These are phyloP conservation scores for Rhizopus microsporus DNA, from an alignment of 371 early-diverging fungal genomes.

Conservation along the genomic window DNA sequence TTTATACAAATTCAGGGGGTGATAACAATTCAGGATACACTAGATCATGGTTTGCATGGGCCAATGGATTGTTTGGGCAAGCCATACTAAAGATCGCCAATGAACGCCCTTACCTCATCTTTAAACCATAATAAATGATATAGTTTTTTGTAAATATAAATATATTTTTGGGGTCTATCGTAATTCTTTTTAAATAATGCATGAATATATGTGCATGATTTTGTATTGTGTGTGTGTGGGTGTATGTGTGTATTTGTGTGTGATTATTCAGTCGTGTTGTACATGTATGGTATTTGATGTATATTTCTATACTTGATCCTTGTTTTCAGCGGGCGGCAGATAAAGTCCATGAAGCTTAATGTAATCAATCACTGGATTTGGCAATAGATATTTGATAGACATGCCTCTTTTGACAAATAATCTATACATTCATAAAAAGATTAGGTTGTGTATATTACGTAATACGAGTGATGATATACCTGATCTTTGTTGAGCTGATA, in stretches of 20 bases:
- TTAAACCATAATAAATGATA: not conserved
- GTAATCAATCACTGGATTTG: conserved; percentile 93
- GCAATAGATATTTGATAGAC: conserved; percentile 94
- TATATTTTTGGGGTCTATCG: too few relatives aligned
- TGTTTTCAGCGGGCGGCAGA: conserved; percentile 16
- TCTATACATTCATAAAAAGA: conserved; percentile 36
- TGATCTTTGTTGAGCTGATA: conserved; percentile 92
- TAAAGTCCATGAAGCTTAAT: conserved; percentile 80
- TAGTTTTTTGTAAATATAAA: too few relatives aligned
- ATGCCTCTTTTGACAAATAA: conserved; percentile 91
- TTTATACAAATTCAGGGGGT: conserved; percentile 12
- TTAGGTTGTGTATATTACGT: not conserved
- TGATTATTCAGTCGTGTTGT: not conserved
- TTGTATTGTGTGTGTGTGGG: not conserved
- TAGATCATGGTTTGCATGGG: conserved; percentile 57
- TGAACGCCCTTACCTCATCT: conserved; percentile 37
- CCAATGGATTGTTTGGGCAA: conserved; percentile 53
- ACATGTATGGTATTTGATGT: not conserved
- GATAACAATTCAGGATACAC: conserved; percentile 33
- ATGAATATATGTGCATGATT: not conserved
- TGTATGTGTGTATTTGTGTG: not conserved
- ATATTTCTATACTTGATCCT: too few relatives aligned
- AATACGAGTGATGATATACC: conserved; percentile 41
- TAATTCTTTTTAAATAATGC: too few relatives aligned
- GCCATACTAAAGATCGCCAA: conserved; percentile 41